Percentiles rank a stretch among this genome's conserved stretches.
Conservation (phyloP, 305 asterid species). For the Solanum hybrid region DNA sequence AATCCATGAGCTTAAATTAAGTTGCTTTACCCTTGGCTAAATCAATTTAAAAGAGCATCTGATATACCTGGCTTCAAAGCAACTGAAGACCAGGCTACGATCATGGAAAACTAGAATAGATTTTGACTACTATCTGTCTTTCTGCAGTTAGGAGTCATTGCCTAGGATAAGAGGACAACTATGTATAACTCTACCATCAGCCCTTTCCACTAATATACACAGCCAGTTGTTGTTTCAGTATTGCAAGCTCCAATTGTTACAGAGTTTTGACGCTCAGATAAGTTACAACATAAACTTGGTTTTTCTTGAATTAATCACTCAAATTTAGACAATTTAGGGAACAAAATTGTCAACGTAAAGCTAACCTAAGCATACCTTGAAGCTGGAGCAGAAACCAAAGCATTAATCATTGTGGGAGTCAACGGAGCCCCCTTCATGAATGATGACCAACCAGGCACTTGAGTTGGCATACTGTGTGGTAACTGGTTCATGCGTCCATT, state of each 20-base stretch:
- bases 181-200: neutral
- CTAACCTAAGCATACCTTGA: conserved; percentile 54
- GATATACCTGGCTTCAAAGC: conserved; percentile 22
- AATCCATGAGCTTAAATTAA: conserved; percentile 80
- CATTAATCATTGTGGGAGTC: conserved; percentile 50
- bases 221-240: neutral
- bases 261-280: neutral
- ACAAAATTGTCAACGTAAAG: neutral
- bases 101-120: neutral
- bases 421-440: conserved; percentile 79
- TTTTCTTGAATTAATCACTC: neutral
- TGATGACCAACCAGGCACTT: conserved; percentile 84
- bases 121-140: neutral
- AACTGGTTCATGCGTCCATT: conserved; percentile 57
- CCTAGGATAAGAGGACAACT: neutral
- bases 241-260: neutral
- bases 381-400: conserved; percentile 82
- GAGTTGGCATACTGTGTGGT: conserved; percentile 59
- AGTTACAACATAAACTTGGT: neutral
- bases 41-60: conserved; percentile 25
- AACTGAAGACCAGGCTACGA: conserved; percentile 20
- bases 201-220: neutral
- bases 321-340: neutral
- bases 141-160: neutral
- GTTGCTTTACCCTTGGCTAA: conserved; percentile 57